phyloP scores from a whole-genome alignment of 1,139 yeast species.

The Sugiyamaella japonica region DNA sequence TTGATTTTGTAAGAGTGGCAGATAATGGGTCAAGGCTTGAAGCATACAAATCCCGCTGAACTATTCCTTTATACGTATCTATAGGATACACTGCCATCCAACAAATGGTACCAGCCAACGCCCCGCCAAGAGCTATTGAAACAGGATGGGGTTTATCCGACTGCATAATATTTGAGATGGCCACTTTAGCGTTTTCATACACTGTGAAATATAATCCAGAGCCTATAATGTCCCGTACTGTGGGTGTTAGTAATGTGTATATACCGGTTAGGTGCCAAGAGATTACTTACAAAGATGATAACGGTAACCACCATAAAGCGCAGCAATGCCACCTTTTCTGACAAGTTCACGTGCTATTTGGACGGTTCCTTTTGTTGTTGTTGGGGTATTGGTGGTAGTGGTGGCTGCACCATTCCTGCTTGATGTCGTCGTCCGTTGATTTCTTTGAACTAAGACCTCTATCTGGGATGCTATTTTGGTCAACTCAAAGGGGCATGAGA shows the following conservation, averaged over 20 bases:
- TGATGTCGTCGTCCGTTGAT: constrained; percentile 1
- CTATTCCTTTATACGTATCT: constrained; percentile 73
- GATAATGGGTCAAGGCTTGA: constrained; percentile 50
- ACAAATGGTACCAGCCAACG: constrained; percentile 68
- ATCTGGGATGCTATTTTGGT: constrained; percentile 81
- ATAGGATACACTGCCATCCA: constrained; percentile 78
- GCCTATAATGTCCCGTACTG: constrained; percentile 61
- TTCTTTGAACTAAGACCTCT: constrained; percentile 46
- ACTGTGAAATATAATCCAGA: constrained; percentile 73
- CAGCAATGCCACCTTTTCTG: constrained; percentile 57
- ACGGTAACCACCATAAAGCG: constrained; percentile 71
- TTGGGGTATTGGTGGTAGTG: neutral
- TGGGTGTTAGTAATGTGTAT: constrained; percentile 3
- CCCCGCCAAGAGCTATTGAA: constrained; percentile 68
- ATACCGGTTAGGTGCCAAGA: no score
- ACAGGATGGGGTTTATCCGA: constrained; percentile 42
- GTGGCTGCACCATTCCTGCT: no score
- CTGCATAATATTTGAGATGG: constrained; percentile 33
- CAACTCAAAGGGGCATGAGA: constrained; percentile 85
- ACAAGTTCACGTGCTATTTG: constrained; percentile 55
- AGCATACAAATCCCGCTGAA: constrained; percentile 71
- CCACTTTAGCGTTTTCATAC: constrained; percentile 65
- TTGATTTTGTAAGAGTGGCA: constrained; percentile 36
- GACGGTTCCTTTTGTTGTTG: constrained; percentile 39
- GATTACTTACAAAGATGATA: constrained; percentile 52